Base-by-base conservation (phyloP, 768 basidiomycete genomes). In the Calocera viscosa region DNA sequence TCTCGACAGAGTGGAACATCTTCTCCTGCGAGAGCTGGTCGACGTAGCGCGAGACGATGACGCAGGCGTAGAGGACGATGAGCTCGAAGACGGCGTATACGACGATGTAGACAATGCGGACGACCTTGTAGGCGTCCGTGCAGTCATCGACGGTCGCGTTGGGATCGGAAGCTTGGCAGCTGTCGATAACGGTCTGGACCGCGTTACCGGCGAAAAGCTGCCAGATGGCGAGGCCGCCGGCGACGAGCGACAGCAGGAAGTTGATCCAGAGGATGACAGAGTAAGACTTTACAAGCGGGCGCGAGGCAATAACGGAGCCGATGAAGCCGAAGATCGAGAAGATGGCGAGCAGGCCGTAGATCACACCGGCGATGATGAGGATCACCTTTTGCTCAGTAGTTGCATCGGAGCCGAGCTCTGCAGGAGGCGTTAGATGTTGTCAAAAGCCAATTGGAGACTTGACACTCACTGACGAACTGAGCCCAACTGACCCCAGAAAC, bases 231-330 rank as follows among this genome's bases (percentile, higher is more conserved):
- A 82, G 86, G 66, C 73, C 73, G 41, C 82, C 82, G 68, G 82
- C 79, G 32, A 75, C 78, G 72, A 85, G 67, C 72, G 84, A 85
- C 78, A 85, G 67, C 70, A 83, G 41, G 72, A 86, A 80, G 75
- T 86, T 83, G 69, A 80, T 69, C 76, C 84, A 83, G 72, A 84
- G 75, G 73, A 82, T 81, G 72, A 82, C 82, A 11, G 82, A 76
- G 71, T 86, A 86, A 63, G 80, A 78, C 71, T 79, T 80, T 63
- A 84, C 78, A 71, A 88, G 85, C 1, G 77, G 71, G 74, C 84
- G 84, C 71, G 87, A 87, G 72, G 82, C 82, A 41, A 83, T 82
- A 65, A 86, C 77, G 0, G 80, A 81, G n/a, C 87, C 87, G 34
- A 85, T 78, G 65, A 88, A 81, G 22, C 86, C 87, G 8, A 86